Evolutionary conservation across 768 basidiomycete genomes (phyloP), one percentile per base, ranked within the genome.

Genomic region (Boletus speciosus): DNA sequence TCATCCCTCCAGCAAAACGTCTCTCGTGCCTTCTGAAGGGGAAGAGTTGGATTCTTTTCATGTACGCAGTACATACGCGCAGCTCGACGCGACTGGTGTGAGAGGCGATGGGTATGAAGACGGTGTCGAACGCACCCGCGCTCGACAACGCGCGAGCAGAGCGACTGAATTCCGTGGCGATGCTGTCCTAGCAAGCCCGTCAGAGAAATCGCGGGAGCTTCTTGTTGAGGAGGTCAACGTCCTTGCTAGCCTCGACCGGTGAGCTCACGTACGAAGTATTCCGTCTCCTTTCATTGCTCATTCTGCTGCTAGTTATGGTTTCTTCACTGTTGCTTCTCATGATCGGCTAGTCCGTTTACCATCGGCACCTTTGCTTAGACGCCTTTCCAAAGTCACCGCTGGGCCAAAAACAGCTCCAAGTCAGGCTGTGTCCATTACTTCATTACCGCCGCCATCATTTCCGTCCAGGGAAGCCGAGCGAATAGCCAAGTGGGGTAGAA

Each of bases 61-160:
- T 68, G 88, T 95, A 7, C 81, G 92, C 38, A 86, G 79, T 55
- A 92, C 90, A 1, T 95, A 98, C 66, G 96, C 94, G 0, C 82
- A 90, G 58, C 78, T 98, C n/a, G 93, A 98, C 46, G 74, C 81
- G 10, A 81, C 81, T 40, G 96, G 96, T n/a, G 95, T 98, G 36
- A 88, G 84, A 65, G 94, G 95, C 3, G 96, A 98, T 66, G 96
- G 96, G 0, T 92, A 85, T 71, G 90, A 93, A 62, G 93, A 96
- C 60, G 96, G 96, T 36, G 80, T 96, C 7, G 96, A 98, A 72
- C 84, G 93, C 36, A 98, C 95, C 27, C 81, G 96, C 55, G 89
- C 91, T 23, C 76, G 88, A 62, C 68, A 84, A 58, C 78, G 80
- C 48, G 64, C 64, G 19, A 83, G 76, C 61, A 74, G 80, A 61